Evolutionary conservation across 2,329 filamentous ascomycete species (phyloP).

Genomic region (Neofusicoccum sp.): DNA sequence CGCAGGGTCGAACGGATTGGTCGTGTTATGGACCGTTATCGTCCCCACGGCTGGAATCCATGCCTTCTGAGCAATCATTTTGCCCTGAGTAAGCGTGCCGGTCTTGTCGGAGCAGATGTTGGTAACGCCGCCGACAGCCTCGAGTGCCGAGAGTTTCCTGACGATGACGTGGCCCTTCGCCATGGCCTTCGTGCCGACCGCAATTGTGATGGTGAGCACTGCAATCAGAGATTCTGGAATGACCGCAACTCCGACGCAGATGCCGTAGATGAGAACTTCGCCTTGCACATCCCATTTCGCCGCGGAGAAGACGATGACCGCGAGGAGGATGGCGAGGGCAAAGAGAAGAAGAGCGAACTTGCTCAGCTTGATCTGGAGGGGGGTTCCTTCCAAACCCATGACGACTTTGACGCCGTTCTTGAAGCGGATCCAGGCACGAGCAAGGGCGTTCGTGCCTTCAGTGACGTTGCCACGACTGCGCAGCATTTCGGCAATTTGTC

Average conservation of each 20-base stretch:
- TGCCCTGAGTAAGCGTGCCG: slow-evolving; percentile 43
- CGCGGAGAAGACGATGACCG: slow-evolving; percentile 68
- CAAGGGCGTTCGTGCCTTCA: slow-evolving; percentile 15
- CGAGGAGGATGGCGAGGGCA: slow-evolving; percentile 69
- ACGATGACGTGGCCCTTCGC: slow-evolving; percentile 45
- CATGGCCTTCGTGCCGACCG: slow-evolving; percentile 46
- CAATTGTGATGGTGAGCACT: slow-evolving; percentile 66
- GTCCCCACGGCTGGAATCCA: slow-evolving; percentile 40
- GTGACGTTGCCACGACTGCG: slow-evolving; percentile 8
- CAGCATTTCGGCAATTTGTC: slow-evolving; percentile 64
- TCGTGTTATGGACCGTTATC: slow-evolving; percentile 37
- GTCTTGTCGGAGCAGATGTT: slow-evolving; percentile 41
- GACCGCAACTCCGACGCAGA: slow-evolving; percentile 51
- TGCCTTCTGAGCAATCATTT: slow-evolving; percentile 43
- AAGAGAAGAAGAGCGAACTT: slow-evolving; percentile 84
- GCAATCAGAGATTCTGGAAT: slow-evolving; percentile 52
- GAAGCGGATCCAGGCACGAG: slow-evolving; percentile 31
- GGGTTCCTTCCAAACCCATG: slow-evolving; percentile 74
- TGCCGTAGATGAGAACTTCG: slow-evolving; percentile 52
- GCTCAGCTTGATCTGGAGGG: slow-evolving; percentile 80
- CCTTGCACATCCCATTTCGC: slow-evolving; percentile 51
- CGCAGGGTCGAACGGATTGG: slow-evolving; percentile 38
- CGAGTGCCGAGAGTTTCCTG: slow-evolving; percentile 42
- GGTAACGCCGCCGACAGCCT: slow-evolving; percentile 45
- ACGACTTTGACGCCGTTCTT: slow-evolving; percentile 50